phyloP scores from a whole-genome alignment of 305 asterid species.

The Caryopteris hybrid region DNA sequence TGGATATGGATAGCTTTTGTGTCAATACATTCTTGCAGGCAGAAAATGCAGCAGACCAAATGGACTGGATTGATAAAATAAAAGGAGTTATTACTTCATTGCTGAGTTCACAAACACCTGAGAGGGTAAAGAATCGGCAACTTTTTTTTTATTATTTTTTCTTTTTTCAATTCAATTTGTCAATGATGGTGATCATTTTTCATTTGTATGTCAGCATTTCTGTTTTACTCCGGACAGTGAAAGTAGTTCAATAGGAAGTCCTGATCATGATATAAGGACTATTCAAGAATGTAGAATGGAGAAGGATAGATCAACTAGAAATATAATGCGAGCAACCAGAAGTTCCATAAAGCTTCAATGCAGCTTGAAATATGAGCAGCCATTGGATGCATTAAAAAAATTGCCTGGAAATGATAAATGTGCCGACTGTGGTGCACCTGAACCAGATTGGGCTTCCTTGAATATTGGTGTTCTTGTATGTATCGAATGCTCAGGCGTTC shows the following conservation, averaged over 20 bases:
- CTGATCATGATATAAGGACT: conserved; percentile 43
- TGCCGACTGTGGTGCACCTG: conserved; percentile 95
- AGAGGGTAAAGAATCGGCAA: conserved; percentile 39
- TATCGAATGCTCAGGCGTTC: conserved; percentile 91
- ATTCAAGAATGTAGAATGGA: conserved; percentile 42
- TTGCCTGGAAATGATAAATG: conserved; percentile 90
- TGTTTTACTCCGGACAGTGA: conserved; percentile 55
- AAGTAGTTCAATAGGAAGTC: conserved; percentile 50
- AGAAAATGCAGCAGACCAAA: conserved; percentile 54
- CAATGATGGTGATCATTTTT: conserved; percentile 15
- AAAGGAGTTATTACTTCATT: conserved; percentile 65
- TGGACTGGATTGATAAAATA: conserved; percentile 71
- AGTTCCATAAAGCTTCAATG: conserved; percentile 40
- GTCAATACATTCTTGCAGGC: conserved; percentile 35
- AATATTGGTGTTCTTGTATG: conserved; percentile 87
- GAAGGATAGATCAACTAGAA: conserved; percentile 44
- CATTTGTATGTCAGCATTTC: conserved; percentile 38
- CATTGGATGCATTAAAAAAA: conserved; percentile 53
- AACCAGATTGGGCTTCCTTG: conserved; percentile 97
- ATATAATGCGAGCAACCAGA: conserved; percentile 50
- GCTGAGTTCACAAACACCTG: conserved; percentile 53
- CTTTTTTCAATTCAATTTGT: not conserved
- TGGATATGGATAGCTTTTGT: not conserved
- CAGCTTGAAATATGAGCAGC: conserved; percentile 42
- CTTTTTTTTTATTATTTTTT: too few relatives aligned